phyloP scores from a whole-genome alignment of 176 grass and related monocot species.

The Luzula sylvatica region DNA sequence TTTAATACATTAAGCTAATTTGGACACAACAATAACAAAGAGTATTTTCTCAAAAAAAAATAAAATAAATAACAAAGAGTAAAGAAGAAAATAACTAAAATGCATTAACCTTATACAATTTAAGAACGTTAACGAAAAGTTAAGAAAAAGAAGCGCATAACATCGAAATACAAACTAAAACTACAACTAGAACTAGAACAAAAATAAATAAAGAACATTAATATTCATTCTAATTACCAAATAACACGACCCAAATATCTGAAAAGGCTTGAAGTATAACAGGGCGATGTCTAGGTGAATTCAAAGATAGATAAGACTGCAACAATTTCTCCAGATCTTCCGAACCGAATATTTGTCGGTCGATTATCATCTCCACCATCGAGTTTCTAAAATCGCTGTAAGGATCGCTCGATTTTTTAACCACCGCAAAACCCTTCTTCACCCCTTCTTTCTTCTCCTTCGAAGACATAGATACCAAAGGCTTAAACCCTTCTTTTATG shows the following conservation, averaged over 20 bases:
- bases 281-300: constrained; percentile 68
- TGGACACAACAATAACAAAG: too few species aligned
- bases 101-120: constrained; percentile 18
- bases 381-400: constrained; percentile 79
- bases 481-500: constrained; percentile 62
- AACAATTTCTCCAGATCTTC: constrained; percentile 77
- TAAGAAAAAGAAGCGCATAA: constrained; percentile 7
- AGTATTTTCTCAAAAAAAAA: too few species aligned
- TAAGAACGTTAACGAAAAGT: constrained; percentile 16
- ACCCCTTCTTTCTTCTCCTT: constrained; percentile 35
- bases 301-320: constrained; percentile 75
- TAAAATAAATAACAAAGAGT: too few species aligned
- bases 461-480: constrained; percentile 28
- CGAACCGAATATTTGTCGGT: constrained; percentile 50
- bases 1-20: too few species aligned
- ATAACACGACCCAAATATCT: constrained; percentile 79
- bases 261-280: constrained; percentile 96
- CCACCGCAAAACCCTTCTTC: constrained; percentile 58
- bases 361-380: constrained; percentile 96
- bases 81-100: constrained; percentile 4
- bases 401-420: constrained; percentile 76
- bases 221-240: constrained; percentile 31
- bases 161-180: neutral
- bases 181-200: neutral
- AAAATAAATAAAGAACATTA: neutral